Evolutionary conservation across 129 eudicot species (phyloP), one percentile per base, ranked within the genome.

Genomic region (Sambucus nigra): DNA sequence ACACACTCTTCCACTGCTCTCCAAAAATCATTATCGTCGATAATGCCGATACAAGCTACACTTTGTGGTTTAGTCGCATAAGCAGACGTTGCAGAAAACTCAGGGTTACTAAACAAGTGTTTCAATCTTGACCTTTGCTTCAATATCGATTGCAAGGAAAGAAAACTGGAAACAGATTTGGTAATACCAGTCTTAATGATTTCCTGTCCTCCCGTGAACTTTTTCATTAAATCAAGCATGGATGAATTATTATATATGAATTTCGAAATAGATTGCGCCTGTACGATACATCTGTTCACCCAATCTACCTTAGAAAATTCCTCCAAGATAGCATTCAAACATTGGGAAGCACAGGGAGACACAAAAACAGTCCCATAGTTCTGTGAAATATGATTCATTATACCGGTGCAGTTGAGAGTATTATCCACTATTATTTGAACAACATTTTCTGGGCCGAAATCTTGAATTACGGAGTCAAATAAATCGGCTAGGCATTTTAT

Each of bases 21-120:
- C 97, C 97, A 89, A 51, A 80, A 89, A 25, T 89, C 97, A 23
- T 75, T 78, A 35, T 84, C 97, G 26, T 89, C 97, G 25, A 89
- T 56, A 65, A 81, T 76, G 17, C 73, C 60, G 7, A 76, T 71
- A 70, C 87, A 84, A 19, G 73, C 69, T 49, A 73, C 40, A 59
- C 84, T 71, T 39, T 88, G 97, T 3, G 92, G 75, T 64, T 78
- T 84, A 24, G 73, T 89, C 47, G 77, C 65, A 53, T 63, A 73
- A 59, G 72, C 55, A 4, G 87, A 60, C 32, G 65, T 72, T 27
- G 80, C 51, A 8, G 92, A 69, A 51, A 84, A 78, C 47, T 89
- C 97, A 0, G 97, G 93, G 67, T 84, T 80, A 42, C 81, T 89
- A 46, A 89, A 84, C 92, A 89, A 78, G 74, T 67, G 85, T 57